Evolutionary conservation across 2,329 filamentous ascomycete species (phyloP).

Genomic region (Phialocephala sp.): DNA sequence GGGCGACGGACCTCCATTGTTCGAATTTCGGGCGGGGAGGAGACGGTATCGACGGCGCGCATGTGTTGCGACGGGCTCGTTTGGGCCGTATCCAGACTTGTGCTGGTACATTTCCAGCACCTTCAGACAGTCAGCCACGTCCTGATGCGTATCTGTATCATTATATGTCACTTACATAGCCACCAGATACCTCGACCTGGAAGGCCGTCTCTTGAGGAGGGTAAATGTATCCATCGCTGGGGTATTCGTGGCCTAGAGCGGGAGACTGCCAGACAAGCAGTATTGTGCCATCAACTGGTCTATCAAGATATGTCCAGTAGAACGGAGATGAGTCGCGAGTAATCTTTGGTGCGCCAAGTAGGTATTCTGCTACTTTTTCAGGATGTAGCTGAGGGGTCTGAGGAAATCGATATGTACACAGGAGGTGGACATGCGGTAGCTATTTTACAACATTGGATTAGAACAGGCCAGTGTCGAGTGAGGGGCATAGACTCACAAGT

Average conservation of each 20-base stretch:
- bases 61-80: constrained; percentile 77
- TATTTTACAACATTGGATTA: constrained; percentile 18
- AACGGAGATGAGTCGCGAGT: constrained; percentile 85
- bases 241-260: constrained; percentile 70
- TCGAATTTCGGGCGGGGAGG: constrained; percentile 70
- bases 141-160: not conserved
- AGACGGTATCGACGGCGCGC: constrained; percentile 87
- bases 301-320: constrained; percentile 90
- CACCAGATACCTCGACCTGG: constrained; percentile 71
- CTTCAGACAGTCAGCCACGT: constrained; percentile 50
- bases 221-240: constrained; percentile 94
- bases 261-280: constrained; percentile 89
- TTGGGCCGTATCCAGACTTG: constrained; percentile 78
- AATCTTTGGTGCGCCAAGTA: constrained; percentile 83
- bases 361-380: constrained; percentile 80
- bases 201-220: constrained; percentile 79
- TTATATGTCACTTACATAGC: constrained; percentile 59
- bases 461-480: constrained; percentile 9
- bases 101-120: constrained; percentile 89
- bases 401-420: constrained; percentile 84
- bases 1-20: constrained; percentile 70
- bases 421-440: constrained; percentile 77
- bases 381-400: constrained; percentile 72
- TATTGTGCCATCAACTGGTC: constrained; percentile 80
- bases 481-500: constrained; percentile 46